These are phyloP conservation scores for Pseudonitzschia multiseries DNA, from an alignment of 108 stramenopile genomes.

Conservation along the genomic window DNA sequence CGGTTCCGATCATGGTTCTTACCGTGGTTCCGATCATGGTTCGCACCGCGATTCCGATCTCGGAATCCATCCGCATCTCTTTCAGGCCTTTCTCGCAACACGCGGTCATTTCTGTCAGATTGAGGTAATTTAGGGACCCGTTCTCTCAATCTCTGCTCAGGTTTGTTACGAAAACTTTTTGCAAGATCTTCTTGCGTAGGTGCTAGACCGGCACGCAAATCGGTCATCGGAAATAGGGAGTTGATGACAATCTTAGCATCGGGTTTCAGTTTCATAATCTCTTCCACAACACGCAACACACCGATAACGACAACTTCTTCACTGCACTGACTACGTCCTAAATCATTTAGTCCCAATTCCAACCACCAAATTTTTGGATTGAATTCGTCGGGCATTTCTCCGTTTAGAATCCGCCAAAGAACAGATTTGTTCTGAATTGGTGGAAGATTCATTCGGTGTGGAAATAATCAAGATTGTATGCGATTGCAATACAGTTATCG, in stretches of 20 bases:
- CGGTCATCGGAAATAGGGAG: constrained; percentile 70
- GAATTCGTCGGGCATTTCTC: constrained; percentile 67
- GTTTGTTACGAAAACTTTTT: constrained; percentile 1
- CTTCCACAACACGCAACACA: constrained; percentile 77
- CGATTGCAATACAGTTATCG: too few relatives aligned
- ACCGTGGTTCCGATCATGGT: not conserved
- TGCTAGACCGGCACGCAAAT: constrained; percentile 38
- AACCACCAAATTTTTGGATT: constrained; percentile 87
- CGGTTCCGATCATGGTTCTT: constrained; percentile 9
- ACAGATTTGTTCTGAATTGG: constrained; percentile 36
- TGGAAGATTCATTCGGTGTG: too few relatives aligned
- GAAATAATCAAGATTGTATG: too few relatives aligned
- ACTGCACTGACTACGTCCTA: constrained; percentile 73
- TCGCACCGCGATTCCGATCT: not conserved
- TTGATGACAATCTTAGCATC: constrained; percentile 83
- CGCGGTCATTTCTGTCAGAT: not conserved
- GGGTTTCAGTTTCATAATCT: constrained; percentile 61
- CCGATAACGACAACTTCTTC: constrained; percentile 82
- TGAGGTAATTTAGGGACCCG: not conserved
- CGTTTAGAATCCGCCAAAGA: constrained; percentile 47
- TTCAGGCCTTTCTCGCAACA: not conserved
- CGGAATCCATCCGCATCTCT: constrained; percentile 1
- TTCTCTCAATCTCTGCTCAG: not conserved
- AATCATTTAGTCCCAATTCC: constrained; percentile 79
- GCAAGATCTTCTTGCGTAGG: constrained; percentile 26